Base-by-base conservation (phyloP, 2,329 filamentous ascomycete genomes). In the Neofusicoccum kwambonambiense region DNA sequence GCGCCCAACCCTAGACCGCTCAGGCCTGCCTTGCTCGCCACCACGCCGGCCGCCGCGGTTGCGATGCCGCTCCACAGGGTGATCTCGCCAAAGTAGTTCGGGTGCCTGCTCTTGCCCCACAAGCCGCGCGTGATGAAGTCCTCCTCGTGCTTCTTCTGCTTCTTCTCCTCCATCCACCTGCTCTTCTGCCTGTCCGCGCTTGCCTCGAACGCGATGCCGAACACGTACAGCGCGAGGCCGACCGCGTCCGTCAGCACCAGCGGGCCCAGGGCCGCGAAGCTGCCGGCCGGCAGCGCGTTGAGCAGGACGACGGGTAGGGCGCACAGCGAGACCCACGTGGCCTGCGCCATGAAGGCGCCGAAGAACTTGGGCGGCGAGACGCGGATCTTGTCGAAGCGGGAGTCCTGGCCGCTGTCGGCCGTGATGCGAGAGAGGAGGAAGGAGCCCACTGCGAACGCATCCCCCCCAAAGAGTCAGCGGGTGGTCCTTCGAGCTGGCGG, bases 21-120 rank as follows among this genome's bases (percentile, higher is more conserved):
- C 73, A 87, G 85, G 1, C 85, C 84, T 0, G 84, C 81, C n/a
- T 75, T 77, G 13, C 80, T 79, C 1, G 84, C 75, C 56, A 91
- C 77, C 1, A 86, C 78, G 0, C 87, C 87, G 0, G 83, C 86
- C 0, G 86, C 82, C 0, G 81, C 76, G 4, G 86, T 84, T 0
- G 88, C 87, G 65, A 91, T 84, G 1, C 89, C 89, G 0, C 84
- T 87, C 89, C 88, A 91, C 37, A 91, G 78, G 11, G 86, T 88
- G 34, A 81, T 83, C 74, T 91, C 89, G n/a, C 89, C 89, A 73
- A 91, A 89, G 78, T 91, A 91, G 71, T 91, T 89, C 0, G 89
- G 89, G 75, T 89, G 87, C 66, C 87, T 78, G 54, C 81, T 85
- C 71, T 83, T 82, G 5, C 80, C 79, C 85, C 88, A 91, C 41